Percentiles rank a stretch among this genome's conserved stretches.
phyloP scores from a whole-genome alignment of 768 basidiomycete genomes.

The Lepiota brunneoincarnata region DNA sequence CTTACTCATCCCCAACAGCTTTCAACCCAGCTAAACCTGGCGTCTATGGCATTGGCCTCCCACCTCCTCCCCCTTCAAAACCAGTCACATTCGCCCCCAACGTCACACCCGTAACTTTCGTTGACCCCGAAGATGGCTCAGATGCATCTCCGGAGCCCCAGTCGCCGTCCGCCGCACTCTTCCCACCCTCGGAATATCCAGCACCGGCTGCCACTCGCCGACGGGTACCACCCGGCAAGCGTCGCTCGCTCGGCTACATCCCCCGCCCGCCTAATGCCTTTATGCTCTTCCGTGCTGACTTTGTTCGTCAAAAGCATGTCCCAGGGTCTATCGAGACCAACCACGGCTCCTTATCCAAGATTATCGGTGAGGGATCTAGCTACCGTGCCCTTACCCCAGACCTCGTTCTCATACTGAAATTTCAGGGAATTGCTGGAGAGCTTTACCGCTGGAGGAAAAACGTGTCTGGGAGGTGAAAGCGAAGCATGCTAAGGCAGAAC shows the following conservation, averaged over 20 bases:
- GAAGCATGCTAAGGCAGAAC: slow-evolving; percentile 70
- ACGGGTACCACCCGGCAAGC: slow-evolving; percentile 53
- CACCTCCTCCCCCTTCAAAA: slow-evolving; percentile 13
- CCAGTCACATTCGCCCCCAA: slow-evolving; percentile 28
- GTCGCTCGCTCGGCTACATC: slow-evolving; percentile 61
- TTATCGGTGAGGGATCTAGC: slow-evolving; percentile 47
- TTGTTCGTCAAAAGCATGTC: slow-evolving; percentile 77
- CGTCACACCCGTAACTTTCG: slow-evolving; percentile 25
- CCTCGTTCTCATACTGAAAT: not conserved
- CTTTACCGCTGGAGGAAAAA: slow-evolving; percentile 69
- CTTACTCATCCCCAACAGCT: not conserved
- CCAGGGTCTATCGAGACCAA: slow-evolving; percentile 77
- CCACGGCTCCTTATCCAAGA: slow-evolving; percentile 71
- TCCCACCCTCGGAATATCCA: slow-evolving; percentile 18
- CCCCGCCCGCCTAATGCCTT: slow-evolving; percentile 84
- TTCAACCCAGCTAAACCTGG: slow-evolving; percentile 26
- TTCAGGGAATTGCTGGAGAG: slow-evolving; percentile 71
- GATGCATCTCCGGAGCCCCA: slow-evolving; percentile 9
- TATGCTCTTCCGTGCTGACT: slow-evolving; percentile 83
- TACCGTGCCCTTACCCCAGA: slow-evolving; percentile 24
- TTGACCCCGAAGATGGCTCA: slow-evolving; percentile 16
- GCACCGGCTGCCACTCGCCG: slow-evolving; percentile 19
- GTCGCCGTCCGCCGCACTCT: slow-evolving; percentile 16
- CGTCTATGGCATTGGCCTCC: slow-evolving; percentile 20
- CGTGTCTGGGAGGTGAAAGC: slow-evolving; percentile 71